These are phyloP conservation scores for Xylariales sp. DNA, from an alignment of 2,329 filamentous ascomycete species.

Conservation along the genomic window DNA sequence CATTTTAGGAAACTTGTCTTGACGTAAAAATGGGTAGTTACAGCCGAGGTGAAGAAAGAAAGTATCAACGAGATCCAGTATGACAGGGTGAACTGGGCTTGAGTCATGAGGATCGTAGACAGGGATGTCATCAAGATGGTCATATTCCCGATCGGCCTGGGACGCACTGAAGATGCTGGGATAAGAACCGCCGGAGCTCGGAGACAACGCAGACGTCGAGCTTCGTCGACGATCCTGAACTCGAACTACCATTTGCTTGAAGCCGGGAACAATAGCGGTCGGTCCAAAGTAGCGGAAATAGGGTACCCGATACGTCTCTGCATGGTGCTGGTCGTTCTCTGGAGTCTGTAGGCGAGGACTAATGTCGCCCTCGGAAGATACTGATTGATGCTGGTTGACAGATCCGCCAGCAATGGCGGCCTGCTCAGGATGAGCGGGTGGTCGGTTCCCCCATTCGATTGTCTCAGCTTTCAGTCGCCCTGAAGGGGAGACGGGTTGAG, in stretches of 20 bases:
- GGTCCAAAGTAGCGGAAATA: constrained; percentile 91
- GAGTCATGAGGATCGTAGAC: constrained; percentile 72
- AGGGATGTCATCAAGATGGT: constrained; percentile 53
- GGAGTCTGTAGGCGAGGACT: constrained; percentile 39
- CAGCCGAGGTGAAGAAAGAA: constrained; percentile 83
- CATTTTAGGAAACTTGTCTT: constrained; percentile 67
- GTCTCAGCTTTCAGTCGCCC: constrained; percentile 22
- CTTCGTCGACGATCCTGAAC: constrained; percentile 63
- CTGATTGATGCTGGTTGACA: too few relatives aligned
- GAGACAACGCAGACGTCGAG: constrained; percentile 52
- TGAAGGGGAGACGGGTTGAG: constrained; percentile 15
- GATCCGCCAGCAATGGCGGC: too few relatives aligned
- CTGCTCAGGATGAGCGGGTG: too few relatives aligned
- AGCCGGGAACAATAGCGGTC: constrained; percentile 85
- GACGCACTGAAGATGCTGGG: constrained; percentile 34
- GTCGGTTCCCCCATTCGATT: constrained; percentile 24
- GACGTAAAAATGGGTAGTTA: constrained; percentile 78
- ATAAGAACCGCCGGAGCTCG: constrained; percentile 32
- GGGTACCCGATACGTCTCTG: constrained; percentile 64
- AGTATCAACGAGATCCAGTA: constrained; percentile 70
- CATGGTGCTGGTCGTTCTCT: constrained; percentile 42
- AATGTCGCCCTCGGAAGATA: constrained; percentile 33
- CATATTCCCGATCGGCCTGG: constrained; percentile 36
- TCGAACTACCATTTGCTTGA: constrained; percentile 87
- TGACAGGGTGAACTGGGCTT: constrained; percentile 67